Percentiles rank a stretch among this genome's conserved stretches.
Conservation (phyloP, 495 filamentous ascomycete genomes). For the Penicillium soppii region DNA sequence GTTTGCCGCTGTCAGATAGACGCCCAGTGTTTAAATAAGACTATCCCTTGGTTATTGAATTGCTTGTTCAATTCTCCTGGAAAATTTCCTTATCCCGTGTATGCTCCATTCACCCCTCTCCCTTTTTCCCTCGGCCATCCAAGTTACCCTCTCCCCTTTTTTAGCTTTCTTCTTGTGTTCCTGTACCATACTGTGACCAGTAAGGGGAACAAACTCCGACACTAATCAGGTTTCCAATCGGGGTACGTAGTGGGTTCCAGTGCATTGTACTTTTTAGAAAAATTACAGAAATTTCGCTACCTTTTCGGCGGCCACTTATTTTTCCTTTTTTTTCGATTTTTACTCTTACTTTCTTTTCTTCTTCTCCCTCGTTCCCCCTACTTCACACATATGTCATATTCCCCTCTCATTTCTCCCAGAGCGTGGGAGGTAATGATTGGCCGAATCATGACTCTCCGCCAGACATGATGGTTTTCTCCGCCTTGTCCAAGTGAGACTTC, state of each 20-base stretch:
- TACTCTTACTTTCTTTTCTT: slow-evolving; percentile 9
- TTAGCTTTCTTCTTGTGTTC: neutral
- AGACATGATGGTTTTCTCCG: slow-evolving; percentile 1
- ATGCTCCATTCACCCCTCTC: neutral
- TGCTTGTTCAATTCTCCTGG: neutral
- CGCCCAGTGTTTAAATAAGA: neutral
- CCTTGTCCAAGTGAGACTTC: neutral
- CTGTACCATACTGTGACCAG: neutral
- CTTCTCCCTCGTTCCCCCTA: slow-evolving; percentile 3
- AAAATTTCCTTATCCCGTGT: slow-evolving; percentile 2
- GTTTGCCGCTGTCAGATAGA: slow-evolving; percentile 23
- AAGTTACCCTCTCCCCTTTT: neutral
- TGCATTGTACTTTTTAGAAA: slow-evolving; percentile 7
- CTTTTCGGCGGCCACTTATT: slow-evolving; percentile 4
- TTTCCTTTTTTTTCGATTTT: slow-evolving; percentile 5
- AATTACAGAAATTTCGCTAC: slow-evolving; percentile 12
- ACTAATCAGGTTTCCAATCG: slow-evolving; percentile 2
- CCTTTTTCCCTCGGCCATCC: neutral
- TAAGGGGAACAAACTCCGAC: neutral
- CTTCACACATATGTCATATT: neutral
- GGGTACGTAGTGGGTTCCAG: slow-evolving; percentile 7
- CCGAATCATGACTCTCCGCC: neutral
- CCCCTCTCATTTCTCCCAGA: neutral
- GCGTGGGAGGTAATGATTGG: neutral
- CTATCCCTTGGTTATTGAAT: neutral